Base-by-base conservation (phyloP, 208 protist species). In the Acanthamoeba quina region DNA sequence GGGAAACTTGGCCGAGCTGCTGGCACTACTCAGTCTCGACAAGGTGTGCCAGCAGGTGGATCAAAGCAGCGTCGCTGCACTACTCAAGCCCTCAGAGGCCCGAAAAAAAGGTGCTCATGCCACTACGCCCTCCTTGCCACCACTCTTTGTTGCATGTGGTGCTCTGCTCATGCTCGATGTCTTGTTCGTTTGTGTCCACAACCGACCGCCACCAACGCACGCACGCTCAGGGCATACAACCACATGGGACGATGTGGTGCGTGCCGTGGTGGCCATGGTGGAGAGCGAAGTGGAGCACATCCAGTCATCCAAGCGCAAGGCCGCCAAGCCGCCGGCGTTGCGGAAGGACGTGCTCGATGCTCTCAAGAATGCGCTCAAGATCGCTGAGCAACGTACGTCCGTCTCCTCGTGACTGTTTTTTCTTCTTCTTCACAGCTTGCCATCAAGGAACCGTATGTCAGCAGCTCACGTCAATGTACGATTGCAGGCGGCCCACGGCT, bases 31-130 rank as follows among this genome's bases (percentile, higher is more conserved):
- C 29, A 89, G 54, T n/a, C n/a, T 89, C 49, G 82, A 89, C 6
- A 89, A 89, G 11, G 82, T 89, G n/a, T 68, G 56, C 82, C 82
- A 68, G 34, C 82, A 89, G 31, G 56, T 89, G n/a, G 82, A 89
- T 26, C 82, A 89, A 24, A 89, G 56, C 56, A 89, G 34, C 21
- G 82, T 89, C 1, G 54, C 44, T 11, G 52, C n/a, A 21, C n/a
- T 89, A 5, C 49, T 68, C 82, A 60, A 89, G 41, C 49, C 56
- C n/a, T 68, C 49, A 2, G 54, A 60, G 24, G 76, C 37, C 1
- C 54, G 54, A 10, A 66, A 60, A 17, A 60, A 68, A 66, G 82
- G 82, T 49, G 26, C 76, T 19, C 26, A 2, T 44, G 41, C 41
- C 37, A 41, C 41, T 24, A 37, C 34, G 34, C 34, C 34, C 34